Evolutionary conservation across 495 filamentous ascomycete genomes (phyloP), one percentile per base, ranked within the genome.

Genomic region (Talaromyces thailandensis): DNA sequence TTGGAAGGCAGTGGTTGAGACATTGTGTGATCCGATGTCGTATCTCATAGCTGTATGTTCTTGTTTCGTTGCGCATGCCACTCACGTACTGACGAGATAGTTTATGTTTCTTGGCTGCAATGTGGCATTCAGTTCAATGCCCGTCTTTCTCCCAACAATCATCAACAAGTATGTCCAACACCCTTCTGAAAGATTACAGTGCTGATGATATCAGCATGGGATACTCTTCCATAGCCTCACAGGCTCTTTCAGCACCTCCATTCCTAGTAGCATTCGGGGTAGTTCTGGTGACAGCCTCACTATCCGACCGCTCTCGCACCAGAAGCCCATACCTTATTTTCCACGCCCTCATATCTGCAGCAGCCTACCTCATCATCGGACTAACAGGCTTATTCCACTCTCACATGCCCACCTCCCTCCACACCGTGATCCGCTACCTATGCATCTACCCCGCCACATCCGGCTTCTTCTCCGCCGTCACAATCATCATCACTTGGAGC

Each of bases 41-140:
- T 92, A 88, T 70, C 76, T 91, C 12, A 87, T 87, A 18, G 84
- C 89, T 69, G 71, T 83, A 58, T 71, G 79, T 72, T n/a, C 43
- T 45, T 8, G 23, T 58, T 43, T 35, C 6, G 26, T 21, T 28
- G 7, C 7, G 16, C 9, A 43, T 8, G 0, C 5, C 62, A 55
- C 32, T 62, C 45, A 64, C 58, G 56, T 45, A 61, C 29, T 26
- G 16, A 14, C 29, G 26, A 18, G 61, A 48, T 63, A 80, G 76
- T 68, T 75, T 45, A 85, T 85, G 82, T 84, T 82, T 60, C 83
- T 84, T 68, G 79, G 78, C 64, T 81, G 78, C 62, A 85, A 86
- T 62, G 78, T 86, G 43, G 83, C 81, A 5, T 85, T 85, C 68
- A 80, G 79, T 66, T 81, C 80, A 3, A 80, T 86, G 69, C 82